Percentiles rank a stretch among this genome's conserved stretches.
These are phyloP conservation scores for Eremothecium coryli DNA, from an alignment of 1,139 yeast species.

Conservation along the genomic window DNA sequence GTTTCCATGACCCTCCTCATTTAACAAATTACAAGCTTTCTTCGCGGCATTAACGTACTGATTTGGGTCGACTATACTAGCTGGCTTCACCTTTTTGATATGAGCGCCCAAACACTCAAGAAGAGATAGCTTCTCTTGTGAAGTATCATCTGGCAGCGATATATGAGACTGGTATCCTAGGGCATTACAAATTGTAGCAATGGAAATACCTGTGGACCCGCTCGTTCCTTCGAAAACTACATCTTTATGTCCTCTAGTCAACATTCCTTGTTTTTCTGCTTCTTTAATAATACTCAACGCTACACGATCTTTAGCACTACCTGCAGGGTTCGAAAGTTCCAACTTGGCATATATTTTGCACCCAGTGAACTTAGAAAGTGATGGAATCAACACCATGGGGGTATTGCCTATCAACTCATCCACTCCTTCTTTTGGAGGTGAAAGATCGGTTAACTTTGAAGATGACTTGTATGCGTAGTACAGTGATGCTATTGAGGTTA, in stretches of 20 bases:
- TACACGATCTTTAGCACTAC: slow-evolving; percentile 91
- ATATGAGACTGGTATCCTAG: slow-evolving; percentile 85
- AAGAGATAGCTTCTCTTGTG: slow-evolving; percentile 67
- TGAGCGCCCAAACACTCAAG: slow-evolving; percentile 70
- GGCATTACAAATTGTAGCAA: slow-evolving; percentile 81
- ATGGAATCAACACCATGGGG: slow-evolving; percentile 67
- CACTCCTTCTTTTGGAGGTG: slow-evolving; percentile 33
- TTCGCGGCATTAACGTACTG: slow-evolving; percentile 90
- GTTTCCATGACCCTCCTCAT: slow-evolving; percentile 32
- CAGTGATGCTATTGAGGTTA: slow-evolving; percentile 13
- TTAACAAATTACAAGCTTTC: slow-evolving; percentile 48
- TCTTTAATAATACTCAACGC: slow-evolving; percentile 73
- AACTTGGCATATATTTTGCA: slow-evolving; percentile 80
- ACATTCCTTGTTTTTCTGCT: slow-evolving; percentile 51
- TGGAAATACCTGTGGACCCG: slow-evolving; percentile 91
- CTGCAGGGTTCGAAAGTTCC: slow-evolving; percentile 84
- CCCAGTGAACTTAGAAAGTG: slow-evolving; percentile 68
- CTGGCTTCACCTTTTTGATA: slow-evolving; percentile 86
- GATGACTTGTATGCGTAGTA: slow-evolving; percentile 8
- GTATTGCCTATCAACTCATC: slow-evolving; percentile 80
- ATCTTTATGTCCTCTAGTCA: slow-evolving; percentile 44
- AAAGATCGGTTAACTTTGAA: slow-evolving; percentile 8
- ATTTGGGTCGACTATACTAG: slow-evolving; percentile 85
- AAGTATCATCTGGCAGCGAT: slow-evolving; percentile 92
- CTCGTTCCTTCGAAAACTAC: slow-evolving; percentile 83